Base-by-base conservation (phyloP, 1,139 yeast species). In the Lizanozyma gosingica region DNA sequence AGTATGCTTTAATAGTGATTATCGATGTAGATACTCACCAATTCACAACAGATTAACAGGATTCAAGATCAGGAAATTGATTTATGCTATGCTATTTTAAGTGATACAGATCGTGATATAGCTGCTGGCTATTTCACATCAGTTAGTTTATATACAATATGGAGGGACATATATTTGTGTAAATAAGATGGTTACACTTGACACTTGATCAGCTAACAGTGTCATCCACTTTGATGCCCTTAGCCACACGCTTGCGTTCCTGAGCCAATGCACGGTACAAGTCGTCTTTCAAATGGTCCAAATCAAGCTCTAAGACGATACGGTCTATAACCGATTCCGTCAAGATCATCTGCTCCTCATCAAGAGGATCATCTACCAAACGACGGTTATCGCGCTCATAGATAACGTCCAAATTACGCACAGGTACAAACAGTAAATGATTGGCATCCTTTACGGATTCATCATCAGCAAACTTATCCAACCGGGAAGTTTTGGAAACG, bases 241-340 rank as follows among this genome's bases (percentile, higher is more conserved):
- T 11, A 22, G 29, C 29, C 6, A 22, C 29, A 37, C 70, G 49
- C 15, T 45, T 47, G 2, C 55, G 52, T 53, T 76, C 82, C 51
- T 77, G 82, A 35, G 55, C 57, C 43, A 73, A 53, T 1, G 80
- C 79, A 48, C 67, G 73, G 15, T 51, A 43, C 41, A 78, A 60
- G 33, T 67, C 71, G 2, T 62, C 59, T 39, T 60, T 62, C 38
- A 70, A 55, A 38, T 65, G 68, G 3, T 55, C 62, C 37, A 76
- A 55, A 9, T 60, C 56, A 33, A 65, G 56, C 9, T 52, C 44
- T 1, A 47, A 45, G 37, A 60, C 55, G 36, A 70, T 46, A 18
- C 47, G 43, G n/a, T 67, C 62, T 27, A 69, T 65, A 3, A 59
- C 59, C 1, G 56, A 56, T n/a, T 54, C 41, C 18, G 61, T 59